Evolutionary conservation across 2,329 filamentous ascomycete species (phyloP).

Genomic region (Epichloe amarillans): DNA sequence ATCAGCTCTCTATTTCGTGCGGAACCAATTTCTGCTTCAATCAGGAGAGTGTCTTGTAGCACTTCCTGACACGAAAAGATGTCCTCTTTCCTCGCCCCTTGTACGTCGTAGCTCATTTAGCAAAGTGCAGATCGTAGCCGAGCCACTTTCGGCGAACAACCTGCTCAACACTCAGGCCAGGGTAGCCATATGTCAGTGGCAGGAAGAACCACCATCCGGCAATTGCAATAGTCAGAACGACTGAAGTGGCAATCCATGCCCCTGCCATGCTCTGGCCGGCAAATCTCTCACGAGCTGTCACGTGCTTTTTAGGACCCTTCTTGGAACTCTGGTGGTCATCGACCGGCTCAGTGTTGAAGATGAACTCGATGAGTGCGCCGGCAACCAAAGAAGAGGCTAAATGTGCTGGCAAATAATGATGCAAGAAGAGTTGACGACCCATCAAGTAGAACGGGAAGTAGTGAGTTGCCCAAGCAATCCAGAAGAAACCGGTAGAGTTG

Average conservation of each 20-base stretch:
- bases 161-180: constrained; percentile 66
- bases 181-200: constrained; percentile 88
- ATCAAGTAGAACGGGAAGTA: constrained; percentile 97
- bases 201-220: constrained; percentile 88
- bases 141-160: constrained; percentile 87
- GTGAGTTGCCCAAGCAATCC: constrained; percentile 93
- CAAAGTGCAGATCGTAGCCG: constrained; percentile 95
- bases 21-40: no score
- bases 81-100: background rate
- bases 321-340: constrained; percentile 31
- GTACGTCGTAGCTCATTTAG: constrained; percentile 51
- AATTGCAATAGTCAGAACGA: constrained; percentile 54
- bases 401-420: constrained; percentile 94
- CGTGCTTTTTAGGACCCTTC: constrained; percentile 39
- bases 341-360: constrained; percentile 76
- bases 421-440: constrained; percentile 94
- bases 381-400: constrained; percentile 82
- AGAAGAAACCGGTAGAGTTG: constrained; percentile 98
- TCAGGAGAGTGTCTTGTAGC: no score
- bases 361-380: constrained; percentile 83
- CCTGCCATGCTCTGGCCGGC: constrained; percentile 62
- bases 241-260: constrained; percentile 64
- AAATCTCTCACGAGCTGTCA: constrained; percentile 72
- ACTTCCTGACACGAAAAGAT: no score
- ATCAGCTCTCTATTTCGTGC: background rate